Percentiles rank a stretch among this genome's conserved stretches.
Evolutionary conservation across 805 yeast species (phyloP).

Genomic region (Candida odintsovae): DNA sequence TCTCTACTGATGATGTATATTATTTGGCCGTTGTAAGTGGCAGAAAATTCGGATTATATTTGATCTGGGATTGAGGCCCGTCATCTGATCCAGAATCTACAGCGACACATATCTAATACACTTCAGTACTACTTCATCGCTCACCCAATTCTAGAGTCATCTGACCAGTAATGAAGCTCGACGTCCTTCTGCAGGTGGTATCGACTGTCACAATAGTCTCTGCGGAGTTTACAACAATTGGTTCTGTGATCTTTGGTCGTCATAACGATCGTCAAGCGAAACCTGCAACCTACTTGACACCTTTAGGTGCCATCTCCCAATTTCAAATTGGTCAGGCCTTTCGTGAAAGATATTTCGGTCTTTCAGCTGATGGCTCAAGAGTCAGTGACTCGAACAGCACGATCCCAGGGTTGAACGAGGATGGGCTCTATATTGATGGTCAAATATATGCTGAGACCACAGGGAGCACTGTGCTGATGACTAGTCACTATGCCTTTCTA

Average conservation of each 20-base stretch:
- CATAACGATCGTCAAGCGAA: constrained; percentile 45
- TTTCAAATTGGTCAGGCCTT: constrained; percentile 33
- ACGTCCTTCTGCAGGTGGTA: background rate
- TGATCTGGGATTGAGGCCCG: too few relatives aligned
- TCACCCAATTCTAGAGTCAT: too few relatives aligned
- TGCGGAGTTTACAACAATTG: background rate
- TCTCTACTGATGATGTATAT: too few relatives aligned
- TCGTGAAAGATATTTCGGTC: constrained; percentile 38
- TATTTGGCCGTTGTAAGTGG: too few relatives aligned
- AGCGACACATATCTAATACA: too few relatives aligned
- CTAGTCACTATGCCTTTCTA: constrained; percentile 37
- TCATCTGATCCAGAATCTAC: too few relatives aligned
- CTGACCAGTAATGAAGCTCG: background rate
- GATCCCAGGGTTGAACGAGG: constrained; percentile 27
- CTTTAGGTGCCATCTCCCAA: constrained; percentile 36
- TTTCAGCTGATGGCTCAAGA: constrained; percentile 18
- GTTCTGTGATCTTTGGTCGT: constrained; percentile 36
- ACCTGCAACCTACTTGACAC: constrained; percentile 38
- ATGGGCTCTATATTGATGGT: constrained; percentile 31
- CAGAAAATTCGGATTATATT: too few relatives aligned
- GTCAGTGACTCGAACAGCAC: constrained; percentile 22
- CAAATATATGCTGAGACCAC: constrained; percentile 33
- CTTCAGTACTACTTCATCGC: too few relatives aligned
- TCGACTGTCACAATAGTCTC: background rate
- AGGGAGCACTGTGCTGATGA: constrained; percentile 30